Percentiles rank a stretch among this genome's conserved stretches.
Conservation (phyloP, 495 filamentous ascomycete species). For the Penicilliopsis zonata region DNA sequence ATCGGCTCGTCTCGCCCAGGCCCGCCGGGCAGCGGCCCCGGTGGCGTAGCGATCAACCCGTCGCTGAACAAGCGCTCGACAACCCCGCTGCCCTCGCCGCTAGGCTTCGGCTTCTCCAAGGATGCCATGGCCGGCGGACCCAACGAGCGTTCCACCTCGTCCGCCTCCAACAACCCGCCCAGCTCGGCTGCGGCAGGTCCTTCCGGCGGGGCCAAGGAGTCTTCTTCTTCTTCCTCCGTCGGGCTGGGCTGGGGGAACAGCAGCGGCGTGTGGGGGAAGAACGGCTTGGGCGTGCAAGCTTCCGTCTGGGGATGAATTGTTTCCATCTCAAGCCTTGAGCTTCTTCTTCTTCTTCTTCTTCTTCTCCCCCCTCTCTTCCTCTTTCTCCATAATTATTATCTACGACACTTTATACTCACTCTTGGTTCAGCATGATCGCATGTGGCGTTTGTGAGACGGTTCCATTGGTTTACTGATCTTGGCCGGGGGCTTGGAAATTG, state of each 20-base stretch:
- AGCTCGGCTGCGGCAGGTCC: slow-evolving; percentile 20
- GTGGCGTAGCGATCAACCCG: slow-evolving; percentile 48
- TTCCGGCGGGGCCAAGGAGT: slow-evolving; percentile 31
- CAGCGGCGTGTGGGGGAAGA: slow-evolving; percentile 67
- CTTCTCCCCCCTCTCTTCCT: too few relatives aligned
- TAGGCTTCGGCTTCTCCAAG: slow-evolving; percentile 57
- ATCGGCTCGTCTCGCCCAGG: slow-evolving; percentile 86
- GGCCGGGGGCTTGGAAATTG: too few relatives aligned
- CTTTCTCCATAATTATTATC: too few relatives aligned
- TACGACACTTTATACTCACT: too few relatives aligned
- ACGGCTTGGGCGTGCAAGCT: slow-evolving; percentile 56
- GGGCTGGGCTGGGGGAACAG: slow-evolving; percentile 60
- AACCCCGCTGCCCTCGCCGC: slow-evolving; percentile 78
- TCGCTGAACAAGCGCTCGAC: slow-evolving; percentile 75
- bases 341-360: too few relatives aligned
- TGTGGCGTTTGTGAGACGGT: too few relatives aligned
- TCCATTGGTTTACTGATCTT: too few relatives aligned
- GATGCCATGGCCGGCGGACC: slow-evolving; percentile 30
- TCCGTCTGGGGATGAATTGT: slow-evolving; percentile 75
- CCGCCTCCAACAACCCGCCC: slow-evolving; percentile 49
- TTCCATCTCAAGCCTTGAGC: too few relatives aligned
- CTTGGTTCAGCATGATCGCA: too few relatives aligned
- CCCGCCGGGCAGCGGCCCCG: slow-evolving; percentile 33
- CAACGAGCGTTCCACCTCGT: slow-evolving; percentile 49
- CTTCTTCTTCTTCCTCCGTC: slow-evolving; percentile 32